A percentile compares a stretch with the other conserved stretches of the same genome.
These are phyloP conservation scores for Coniochaeta hoffmannii DNA, from an alignment of 2,329 filamentous ascomycete genomes.

Conservation along the genomic window DNA sequence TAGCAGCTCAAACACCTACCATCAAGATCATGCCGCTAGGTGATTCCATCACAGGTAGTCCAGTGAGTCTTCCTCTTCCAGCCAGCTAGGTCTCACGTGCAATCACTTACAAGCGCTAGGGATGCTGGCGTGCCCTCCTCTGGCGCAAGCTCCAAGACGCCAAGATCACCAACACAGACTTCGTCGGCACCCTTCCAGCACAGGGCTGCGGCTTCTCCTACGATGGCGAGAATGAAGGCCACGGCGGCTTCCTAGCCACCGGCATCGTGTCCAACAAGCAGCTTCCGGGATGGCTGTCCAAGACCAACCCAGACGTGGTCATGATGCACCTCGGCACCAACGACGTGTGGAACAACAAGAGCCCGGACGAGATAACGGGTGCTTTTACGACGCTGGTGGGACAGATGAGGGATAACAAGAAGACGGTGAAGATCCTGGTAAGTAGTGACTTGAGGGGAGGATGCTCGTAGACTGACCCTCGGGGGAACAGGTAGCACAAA, in stretches of 20 bases:
- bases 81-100: not conserved
- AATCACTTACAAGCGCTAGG: constrained; percentile 5
- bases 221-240: constrained; percentile 36
- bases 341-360: constrained; percentile 29
- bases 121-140: constrained; percentile 26
- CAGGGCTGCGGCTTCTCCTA: constrained; percentile 28
- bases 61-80: constrained; percentile 7
- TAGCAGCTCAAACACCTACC: not conserved
- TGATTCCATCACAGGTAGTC: constrained; percentile 19
- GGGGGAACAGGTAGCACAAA: constrained; percentile 17
- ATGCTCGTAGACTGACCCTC: not conserved
- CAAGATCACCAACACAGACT: constrained; percentile 23
- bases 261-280: constrained; percentile 28
- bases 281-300: constrained; percentile 28
- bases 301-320: constrained; percentile 31
- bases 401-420: constrained; percentile 33
- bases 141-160: constrained; percentile 22
- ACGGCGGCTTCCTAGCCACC: constrained; percentile 30
- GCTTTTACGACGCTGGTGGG: constrained; percentile 29
- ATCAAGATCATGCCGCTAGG: constrained; percentile 16
- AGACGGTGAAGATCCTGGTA: constrained; percentile 28
- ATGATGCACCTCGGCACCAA: constrained; percentile 35
- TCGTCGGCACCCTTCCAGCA: constrained; percentile 24
- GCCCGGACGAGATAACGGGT: constrained; percentile 23
- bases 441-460: not conserved